Evolutionary conservation across 208 protist genomes (phyloP), one percentile per base, ranked within the genome.

Genomic region (Wallacemonas sp.): DNA sequence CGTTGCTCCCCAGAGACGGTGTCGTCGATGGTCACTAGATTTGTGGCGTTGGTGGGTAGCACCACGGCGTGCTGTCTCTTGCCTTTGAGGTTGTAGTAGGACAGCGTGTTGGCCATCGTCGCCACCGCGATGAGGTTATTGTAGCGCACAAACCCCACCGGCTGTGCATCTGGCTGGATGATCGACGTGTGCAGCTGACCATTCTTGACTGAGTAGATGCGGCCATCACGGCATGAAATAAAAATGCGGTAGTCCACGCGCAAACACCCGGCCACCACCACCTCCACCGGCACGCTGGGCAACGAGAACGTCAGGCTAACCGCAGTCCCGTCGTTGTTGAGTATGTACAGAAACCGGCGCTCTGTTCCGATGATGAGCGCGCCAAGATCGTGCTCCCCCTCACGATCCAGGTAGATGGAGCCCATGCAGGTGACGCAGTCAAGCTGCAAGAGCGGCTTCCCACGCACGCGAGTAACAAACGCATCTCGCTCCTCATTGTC

Each of bases 311-410:
- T 85, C 21, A 82, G 54, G 44, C 64, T 12, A 30, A 98, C 66
- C 5, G 87, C 72, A 17, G 63, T 62, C 13, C 44, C 62, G 15
- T 53, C 59, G 29, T 70, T 77, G 54, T 92, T 81, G 26, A 98
- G 72, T 22, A 98, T 68, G 61, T 97, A 91, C 5, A 98, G 48
- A 55, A 85, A 71, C 9, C 78, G 66, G 15, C 63, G 59, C 75
- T 99, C 97, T 1, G 91, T 98, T 58, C 97, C 96, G n/a, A 98
- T 59, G 8, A 98, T 81, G 2, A 98, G 80, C 46, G 71, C 84
- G 27, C 93, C 77, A 8, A 71, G 41, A 15, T 63, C 71, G 3
- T 68, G 73, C 1, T 81, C 74, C 4, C 96, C 95, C 24, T 88
- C 79, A 5, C 59, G 41, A 33, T 85, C 73, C 17, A 85, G 68